Evolutionary conservation across 176 grass and related monocot species (phyloP).

Genomic region (Zizania latifolia): DNA sequence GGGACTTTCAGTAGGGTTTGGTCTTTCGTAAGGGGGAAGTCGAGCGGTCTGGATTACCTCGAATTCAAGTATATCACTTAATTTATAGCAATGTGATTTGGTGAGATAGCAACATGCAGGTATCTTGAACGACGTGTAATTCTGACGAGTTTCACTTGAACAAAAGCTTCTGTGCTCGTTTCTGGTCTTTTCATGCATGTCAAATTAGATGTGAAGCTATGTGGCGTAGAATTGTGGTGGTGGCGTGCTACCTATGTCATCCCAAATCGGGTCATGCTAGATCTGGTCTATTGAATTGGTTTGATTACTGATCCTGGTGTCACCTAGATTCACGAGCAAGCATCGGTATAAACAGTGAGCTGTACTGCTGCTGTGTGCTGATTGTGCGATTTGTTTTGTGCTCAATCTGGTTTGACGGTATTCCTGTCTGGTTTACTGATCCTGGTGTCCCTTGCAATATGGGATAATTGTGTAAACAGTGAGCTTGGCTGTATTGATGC

Average conservation of each 20-base stretch:
- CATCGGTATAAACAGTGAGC: not conserved
- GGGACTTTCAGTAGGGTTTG: not conserved
- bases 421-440: not conserved
- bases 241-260: not conserved
- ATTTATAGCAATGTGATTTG: too few species aligned
- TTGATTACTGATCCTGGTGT: too few species aligned
- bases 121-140: too few species aligned
- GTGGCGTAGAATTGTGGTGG: not conserved
- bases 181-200: not conserved
- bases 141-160: too few species aligned
- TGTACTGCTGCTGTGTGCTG: too few species aligned
- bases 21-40: not conserved
- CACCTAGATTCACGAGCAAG: not conserved
- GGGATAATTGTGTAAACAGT: not conserved
- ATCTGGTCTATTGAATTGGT: not conserved
- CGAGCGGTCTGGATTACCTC: too few species aligned
- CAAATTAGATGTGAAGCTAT: not conserved
- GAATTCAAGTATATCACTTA: too few species aligned
- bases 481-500: not conserved
- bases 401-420: not conserved
- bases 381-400: not conserved
- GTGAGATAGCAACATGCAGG: too few species aligned
- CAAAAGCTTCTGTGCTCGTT: too few species aligned
- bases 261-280: too few species aligned
- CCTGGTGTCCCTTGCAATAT: not conserved